Evolutionary conservation across 257 asterid species (phyloP), one percentile per base, ranked within the genome.

Genomic region (Mentha longifolia): DNA sequence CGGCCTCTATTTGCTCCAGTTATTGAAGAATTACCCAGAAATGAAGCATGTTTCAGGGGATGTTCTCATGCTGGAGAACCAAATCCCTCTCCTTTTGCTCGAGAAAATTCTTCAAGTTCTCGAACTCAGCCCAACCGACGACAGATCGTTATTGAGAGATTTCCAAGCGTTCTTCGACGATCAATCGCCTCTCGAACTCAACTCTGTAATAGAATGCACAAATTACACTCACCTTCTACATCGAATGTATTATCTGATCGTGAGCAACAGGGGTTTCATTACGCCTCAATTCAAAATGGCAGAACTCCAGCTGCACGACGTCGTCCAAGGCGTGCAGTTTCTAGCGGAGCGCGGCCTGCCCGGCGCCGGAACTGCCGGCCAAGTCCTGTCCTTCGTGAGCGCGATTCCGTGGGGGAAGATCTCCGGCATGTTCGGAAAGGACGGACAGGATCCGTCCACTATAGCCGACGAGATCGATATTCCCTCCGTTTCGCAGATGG

Each of bases 21-120:
- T 76, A 4, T 60, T 83, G 33, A 77, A 60, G 8, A 41, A 46
- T 12, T 22, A 42, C n/a, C 22, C 51, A 2, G 52, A 55, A 16
- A 28, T 6, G 20, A 47, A 67, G 56, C 9, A 66, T 9, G 37
- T 75, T 6, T 70, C 68, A 0, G 37, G 51, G 42, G 88, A 85
- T 22, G 42, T 81, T 10, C 1, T 77, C 13, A 77, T 83, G 88
- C 45, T 83, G 67, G 90, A 85, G 79, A 85, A 85, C 35, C 90
- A 85, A 73, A 73, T 85, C 13, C 88, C 90, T 0, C 7, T 13
- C 16, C 5, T 70, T 0, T 50, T 81, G 31, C 69, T 83, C 15
- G 4, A 28, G 12, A 70, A 71, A 65, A 66, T 78, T 39, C 12
- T 12, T 1, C 33, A 16, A 12, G 35, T 47, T 71, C 46, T 79